A percentile compares a stretch with the other conserved stretches of the same genome.
These are phyloP conservation scores for Leonotis leonurus DNA, from an alignment of 257 asterid genomes.

Conservation along the genomic window DNA sequence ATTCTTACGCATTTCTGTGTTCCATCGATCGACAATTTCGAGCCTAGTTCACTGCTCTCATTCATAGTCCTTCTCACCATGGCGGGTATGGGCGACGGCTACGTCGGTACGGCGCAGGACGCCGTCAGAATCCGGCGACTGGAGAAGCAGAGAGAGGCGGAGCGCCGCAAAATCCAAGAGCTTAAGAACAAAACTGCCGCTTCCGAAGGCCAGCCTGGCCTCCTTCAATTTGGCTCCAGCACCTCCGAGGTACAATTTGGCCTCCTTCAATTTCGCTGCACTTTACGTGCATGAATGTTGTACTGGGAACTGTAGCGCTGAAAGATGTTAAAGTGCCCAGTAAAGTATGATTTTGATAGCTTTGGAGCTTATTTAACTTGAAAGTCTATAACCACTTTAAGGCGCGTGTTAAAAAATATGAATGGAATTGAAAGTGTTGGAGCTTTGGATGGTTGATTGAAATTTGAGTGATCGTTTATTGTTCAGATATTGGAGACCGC, in stretches of 20 bases:
- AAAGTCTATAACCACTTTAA: too few species aligned
- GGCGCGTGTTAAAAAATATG: neutral
- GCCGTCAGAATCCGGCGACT: conserved; percentile 88
- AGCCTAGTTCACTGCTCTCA: conserved; percentile 9
- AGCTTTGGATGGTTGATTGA: neutral
- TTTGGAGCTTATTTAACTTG: neutral
- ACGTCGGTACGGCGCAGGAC: conserved; percentile 97
- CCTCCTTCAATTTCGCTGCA: neutral
- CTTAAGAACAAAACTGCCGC: conserved; percentile 89
- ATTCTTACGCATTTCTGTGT: neutral
- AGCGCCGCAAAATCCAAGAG: conserved; percentile 91
- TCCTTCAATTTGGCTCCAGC: conserved; percentile 96
- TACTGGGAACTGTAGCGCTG: neutral
- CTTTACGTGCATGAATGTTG: neutral
- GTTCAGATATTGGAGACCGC: conserved; percentile 89
- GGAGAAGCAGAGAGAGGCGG: conserved; percentile 98
- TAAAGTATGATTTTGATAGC: neutral
- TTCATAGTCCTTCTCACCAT: conserved; percentile 17
- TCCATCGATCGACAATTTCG: conserved; percentile 1
- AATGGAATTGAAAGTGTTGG: neutral
- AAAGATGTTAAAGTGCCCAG: neutral
- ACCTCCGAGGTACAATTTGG: conserved; percentile 82
- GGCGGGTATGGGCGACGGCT: conserved; percentile 99
- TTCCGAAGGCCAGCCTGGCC: conserved; percentile 76
- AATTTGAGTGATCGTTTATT: neutral